Conservation (phyloP, 2,329 filamentous ascomycete species). For the Scolecobasidium constrictum region DNA sequence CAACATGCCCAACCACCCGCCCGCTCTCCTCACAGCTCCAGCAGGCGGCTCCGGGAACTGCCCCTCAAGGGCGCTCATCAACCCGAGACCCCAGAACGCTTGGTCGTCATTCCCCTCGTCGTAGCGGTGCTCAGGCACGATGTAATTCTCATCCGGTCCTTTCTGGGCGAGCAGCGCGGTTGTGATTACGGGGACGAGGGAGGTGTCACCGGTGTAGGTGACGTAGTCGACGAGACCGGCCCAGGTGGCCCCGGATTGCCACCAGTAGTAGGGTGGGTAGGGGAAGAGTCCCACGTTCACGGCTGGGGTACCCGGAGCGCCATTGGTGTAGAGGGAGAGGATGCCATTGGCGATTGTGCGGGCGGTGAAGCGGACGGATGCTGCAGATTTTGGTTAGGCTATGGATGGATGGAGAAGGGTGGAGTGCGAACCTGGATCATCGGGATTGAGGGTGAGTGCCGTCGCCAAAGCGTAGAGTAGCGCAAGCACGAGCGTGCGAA, state of each 20-base stretch:
- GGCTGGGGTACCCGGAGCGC: slow-evolving; percentile 18
- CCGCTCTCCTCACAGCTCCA: slow-evolving; percentile 46
- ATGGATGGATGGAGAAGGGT: no score
- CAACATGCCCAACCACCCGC: slow-evolving; percentile 68
- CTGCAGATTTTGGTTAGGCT: no score
- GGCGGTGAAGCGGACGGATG: slow-evolving; percentile 22
- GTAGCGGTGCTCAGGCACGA: slow-evolving; percentile 39
- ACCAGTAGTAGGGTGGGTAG: slow-evolving; percentile 11
- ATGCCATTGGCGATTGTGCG: slow-evolving; percentile 20
- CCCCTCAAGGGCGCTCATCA: slow-evolving; percentile 57
- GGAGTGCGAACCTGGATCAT: no score
- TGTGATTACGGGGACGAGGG: slow-evolving; percentile 30
- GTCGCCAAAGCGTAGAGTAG: no score
- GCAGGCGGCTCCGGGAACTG: slow-evolving; percentile 50
- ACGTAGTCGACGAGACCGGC: slow-evolving; percentile 28
- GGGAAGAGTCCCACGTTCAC: slow-evolving; percentile 13
- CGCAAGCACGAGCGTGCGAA: no score
- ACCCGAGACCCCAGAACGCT: slow-evolving; percentile 48
- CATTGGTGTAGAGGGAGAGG: slow-evolving; percentile 24
- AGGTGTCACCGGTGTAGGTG: slow-evolving; percentile 33
- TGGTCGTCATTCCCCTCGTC: slow-evolving; percentile 64
- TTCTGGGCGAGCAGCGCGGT: slow-evolving; percentile 32
- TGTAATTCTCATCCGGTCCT: slow-evolving; percentile 30
- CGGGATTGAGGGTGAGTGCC: no score
- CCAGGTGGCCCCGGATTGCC: slow-evolving; percentile 17